phyloP scores from a whole-genome alignment of 495 filamentous ascomycete genomes.

The Lasiosphaeris hirsuta region DNA sequence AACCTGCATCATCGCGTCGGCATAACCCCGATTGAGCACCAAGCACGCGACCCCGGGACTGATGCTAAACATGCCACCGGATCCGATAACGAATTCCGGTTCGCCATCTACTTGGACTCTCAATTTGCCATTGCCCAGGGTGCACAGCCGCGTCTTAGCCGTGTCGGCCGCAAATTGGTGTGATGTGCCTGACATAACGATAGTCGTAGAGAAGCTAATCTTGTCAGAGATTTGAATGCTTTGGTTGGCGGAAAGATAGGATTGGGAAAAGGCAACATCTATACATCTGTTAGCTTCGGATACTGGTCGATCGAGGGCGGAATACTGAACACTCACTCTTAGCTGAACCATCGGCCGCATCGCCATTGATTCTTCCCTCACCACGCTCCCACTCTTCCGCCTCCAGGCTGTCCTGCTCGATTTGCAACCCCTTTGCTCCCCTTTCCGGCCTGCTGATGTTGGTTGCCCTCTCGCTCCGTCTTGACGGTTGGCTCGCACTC shows the following conservation, averaged over 20 bases:
- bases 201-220: conserved; percentile 22
- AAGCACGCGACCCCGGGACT: conserved; percentile 17
- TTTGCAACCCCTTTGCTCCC: not conserved
- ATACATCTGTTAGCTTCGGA: not conserved
- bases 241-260: conserved; percentile 26
- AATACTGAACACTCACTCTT: not conserved
- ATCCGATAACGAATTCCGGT: conserved; percentile 26
- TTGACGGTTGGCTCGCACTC: not conserved
- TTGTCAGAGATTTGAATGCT: conserved; percentile 17
- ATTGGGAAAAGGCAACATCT: conserved; percentile 28
- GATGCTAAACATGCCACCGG: conserved; percentile 26
- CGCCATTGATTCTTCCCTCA: not conserved
- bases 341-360: not conserved
- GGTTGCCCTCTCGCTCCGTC: not conserved
- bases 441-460: not conserved
- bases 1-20: conserved; percentile 30
- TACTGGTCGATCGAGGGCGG: not conserved
- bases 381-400: conserved; percentile 20
- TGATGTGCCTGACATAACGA: conserved; percentile 24
- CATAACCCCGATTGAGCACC: conserved; percentile 27
- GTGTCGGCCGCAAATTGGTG: conserved; percentile 15
- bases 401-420: not conserved
- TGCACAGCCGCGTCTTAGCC: conserved; percentile 24
- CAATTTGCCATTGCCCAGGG: conserved; percentile 27
- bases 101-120: conserved; percentile 23